Conservation (phyloP, 73 alveolate genomes). For the Paramecium primaurelia region DNA sequence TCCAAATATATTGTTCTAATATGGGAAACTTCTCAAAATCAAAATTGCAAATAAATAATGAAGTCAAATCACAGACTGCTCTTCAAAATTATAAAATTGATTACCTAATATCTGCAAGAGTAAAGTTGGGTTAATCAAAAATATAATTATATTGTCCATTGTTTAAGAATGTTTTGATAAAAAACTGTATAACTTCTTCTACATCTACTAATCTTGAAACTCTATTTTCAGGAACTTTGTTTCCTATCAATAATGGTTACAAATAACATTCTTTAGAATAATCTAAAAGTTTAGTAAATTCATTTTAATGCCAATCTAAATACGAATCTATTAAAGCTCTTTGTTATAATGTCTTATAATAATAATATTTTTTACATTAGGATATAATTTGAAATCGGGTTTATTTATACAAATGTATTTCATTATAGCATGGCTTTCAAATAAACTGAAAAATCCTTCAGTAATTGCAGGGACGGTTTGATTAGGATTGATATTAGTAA, state of each 20-base stretch:
- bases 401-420: slow-evolving; percentile 4
- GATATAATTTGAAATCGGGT: not conserved
- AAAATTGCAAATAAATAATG: not conserved
- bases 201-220: not conserved
- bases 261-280: not conserved
- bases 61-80: not conserved
- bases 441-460: slow-evolving; percentile 47
- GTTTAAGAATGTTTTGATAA: not conserved
- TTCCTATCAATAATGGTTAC: not conserved
- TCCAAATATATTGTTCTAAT: not conserved
- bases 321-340: slow-evolving; percentile 49
- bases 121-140: not conserved
- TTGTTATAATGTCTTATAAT: not conserved
- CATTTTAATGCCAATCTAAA: slow-evolving; percentile 52
- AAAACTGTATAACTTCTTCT: not conserved
- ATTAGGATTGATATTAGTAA: slow-evolving; percentile 50
- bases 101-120: slow-evolving; percentile 49
- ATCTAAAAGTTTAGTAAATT: not conserved
- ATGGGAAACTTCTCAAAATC: slow-evolving; percentile 37
- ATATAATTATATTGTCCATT: not conserved
- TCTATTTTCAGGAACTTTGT: not conserved
- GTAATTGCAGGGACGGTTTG: slow-evolving; percentile 53
- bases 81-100: not conserved
- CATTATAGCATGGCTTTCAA: slow-evolving; percentile 49
- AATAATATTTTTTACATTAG: not conserved